Conservation (phyloP, 306 rosid genomes). For the Alnus glutinosa region DNA sequence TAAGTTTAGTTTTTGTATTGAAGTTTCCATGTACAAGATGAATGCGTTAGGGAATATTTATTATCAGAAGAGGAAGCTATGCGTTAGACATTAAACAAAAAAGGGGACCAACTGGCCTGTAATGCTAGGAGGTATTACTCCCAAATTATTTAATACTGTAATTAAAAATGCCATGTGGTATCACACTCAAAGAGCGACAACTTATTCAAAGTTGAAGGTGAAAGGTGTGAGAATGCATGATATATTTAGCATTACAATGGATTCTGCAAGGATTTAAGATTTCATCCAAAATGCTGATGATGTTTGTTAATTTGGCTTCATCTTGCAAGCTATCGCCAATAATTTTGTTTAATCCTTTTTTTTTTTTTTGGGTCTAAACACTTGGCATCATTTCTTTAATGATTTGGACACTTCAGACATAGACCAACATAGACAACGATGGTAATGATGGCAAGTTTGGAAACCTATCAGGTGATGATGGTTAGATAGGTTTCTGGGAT, state of each 20-base stretch:
- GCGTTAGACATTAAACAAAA: neutral
- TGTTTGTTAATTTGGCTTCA: neutral
- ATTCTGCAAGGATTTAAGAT: constrained; percentile 1
- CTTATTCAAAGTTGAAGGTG: neutral
- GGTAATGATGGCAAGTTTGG: neutral
- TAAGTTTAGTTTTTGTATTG: neutral
- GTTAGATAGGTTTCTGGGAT: neutral
- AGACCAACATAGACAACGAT: neutral
- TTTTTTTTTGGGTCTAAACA: neutral
- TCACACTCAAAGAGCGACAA: neutral
- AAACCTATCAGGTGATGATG: neutral
- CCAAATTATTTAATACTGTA: neutral
- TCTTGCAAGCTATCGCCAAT: neutral
- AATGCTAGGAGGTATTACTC: neutral
- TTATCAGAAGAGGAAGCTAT: neutral
- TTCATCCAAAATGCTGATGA: neutral
- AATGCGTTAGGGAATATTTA: neutral
- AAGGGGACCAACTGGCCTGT: constrained; percentile 2
- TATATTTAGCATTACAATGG: neutral
- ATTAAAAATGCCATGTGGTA: neutral
- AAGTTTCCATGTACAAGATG: neutral
- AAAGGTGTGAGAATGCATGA: neutral
- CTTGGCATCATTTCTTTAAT: neutral
- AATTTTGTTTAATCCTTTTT: neutral
- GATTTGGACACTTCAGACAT: neutral